Evolutionary conservation across 768 basidiomycete genomes (phyloP).

Genomic region (Pluteus cervinus): DNA sequence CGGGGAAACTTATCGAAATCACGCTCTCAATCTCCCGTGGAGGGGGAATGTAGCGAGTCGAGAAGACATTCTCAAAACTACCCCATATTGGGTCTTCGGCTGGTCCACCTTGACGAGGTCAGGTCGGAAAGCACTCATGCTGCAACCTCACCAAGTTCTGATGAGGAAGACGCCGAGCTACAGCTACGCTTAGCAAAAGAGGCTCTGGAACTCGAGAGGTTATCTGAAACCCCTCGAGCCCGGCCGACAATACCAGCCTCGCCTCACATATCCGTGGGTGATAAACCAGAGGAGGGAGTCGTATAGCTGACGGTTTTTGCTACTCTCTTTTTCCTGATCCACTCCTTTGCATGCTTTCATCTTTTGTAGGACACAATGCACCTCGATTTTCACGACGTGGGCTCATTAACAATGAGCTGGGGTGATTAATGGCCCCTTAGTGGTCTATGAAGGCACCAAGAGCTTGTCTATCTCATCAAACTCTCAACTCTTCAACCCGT

Average conservation of each 20-base stretch:
- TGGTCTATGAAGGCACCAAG: not conserved
- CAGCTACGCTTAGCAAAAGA: too few relatives aligned
- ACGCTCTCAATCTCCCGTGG: conserved; percentile 9
- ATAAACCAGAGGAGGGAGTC: not conserved
- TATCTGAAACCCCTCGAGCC: not conserved
- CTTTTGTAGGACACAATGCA: conserved; percentile 7
- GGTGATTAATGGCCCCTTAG: conserved; percentile 15
- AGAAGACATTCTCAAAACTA: too few relatives aligned
- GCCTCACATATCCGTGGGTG: conserved; percentile 6
- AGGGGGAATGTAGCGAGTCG: too few relatives aligned
- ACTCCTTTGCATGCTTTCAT: not conserved
- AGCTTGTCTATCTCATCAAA: not conserved
- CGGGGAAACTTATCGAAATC: conserved; percentile 7
- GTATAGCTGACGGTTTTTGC: not conserved
- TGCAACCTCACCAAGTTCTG: too few relatives aligned
- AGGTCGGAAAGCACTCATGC: too few relatives aligned
- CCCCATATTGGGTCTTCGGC: too few relatives aligned
- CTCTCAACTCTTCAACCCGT: not conserved
- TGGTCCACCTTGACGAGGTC: too few relatives aligned
- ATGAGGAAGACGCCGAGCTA: too few relatives aligned
- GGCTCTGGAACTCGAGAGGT: conserved; percentile 7
- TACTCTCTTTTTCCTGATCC: not conserved
- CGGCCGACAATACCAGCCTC: conserved; percentile 4
- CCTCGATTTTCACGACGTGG: conserved; percentile 17
- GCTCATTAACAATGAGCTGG: conserved; percentile 23